Evolutionary conservation across 305 asterid genomes (phyloP).

Genomic region (Withania somnifera): DNA sequence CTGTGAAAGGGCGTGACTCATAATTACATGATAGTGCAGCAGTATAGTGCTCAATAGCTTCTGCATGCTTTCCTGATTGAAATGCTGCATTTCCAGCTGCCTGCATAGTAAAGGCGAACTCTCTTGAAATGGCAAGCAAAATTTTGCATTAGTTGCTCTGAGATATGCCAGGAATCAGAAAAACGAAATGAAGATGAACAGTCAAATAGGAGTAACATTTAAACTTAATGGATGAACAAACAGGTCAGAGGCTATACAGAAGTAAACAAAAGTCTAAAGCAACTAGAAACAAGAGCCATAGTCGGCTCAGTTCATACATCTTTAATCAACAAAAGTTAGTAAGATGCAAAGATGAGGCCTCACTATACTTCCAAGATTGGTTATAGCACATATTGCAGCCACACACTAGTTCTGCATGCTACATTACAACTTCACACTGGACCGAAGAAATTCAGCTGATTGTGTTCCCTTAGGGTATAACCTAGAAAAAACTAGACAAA

Average conservation of each 20-base stretch:
- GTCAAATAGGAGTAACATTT: background rate
- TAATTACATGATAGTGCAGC: slow-evolving; percentile 75
- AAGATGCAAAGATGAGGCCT: background rate
- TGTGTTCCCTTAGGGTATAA: background rate
- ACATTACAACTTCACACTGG: background rate
- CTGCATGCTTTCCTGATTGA: slow-evolving; percentile 71
- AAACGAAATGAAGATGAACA: background rate
- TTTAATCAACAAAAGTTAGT: background rate
- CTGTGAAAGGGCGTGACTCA: slow-evolving; percentile 89
- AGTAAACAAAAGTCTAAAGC: background rate
- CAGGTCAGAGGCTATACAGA: background rate
- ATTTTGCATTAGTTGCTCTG: background rate
- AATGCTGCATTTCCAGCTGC: slow-evolving; percentile 92
- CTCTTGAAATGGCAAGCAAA: background rate
- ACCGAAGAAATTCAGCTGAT: background rate
- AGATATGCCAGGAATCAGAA: background rate
- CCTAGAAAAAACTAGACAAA: background rate
- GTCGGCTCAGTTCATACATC: background rate
- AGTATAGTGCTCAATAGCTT: slow-evolving; percentile 84
- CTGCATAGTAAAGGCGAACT: slow-evolving; percentile 26
- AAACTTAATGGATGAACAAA: background rate
- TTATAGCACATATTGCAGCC: background rate
- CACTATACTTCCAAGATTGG: background rate
- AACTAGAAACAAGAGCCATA: slow-evolving; percentile 1
- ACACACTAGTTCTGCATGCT: background rate